phyloP scores from a whole-genome alignment of 202 grass and related monocot genomes.

The Panicum hallii region DNA sequence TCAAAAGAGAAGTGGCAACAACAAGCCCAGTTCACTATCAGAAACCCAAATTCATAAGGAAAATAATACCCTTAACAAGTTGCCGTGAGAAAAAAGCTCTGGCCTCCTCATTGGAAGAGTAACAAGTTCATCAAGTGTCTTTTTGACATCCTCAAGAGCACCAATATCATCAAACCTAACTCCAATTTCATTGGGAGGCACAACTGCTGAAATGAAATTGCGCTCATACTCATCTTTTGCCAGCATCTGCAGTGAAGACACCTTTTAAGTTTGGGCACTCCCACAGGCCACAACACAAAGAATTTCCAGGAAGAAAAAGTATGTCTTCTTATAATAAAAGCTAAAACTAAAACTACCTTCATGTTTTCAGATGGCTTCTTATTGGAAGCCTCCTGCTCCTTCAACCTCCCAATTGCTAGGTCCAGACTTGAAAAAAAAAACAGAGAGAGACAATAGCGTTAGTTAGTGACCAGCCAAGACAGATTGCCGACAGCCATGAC shows the following conservation, averaged over 20 bases:
- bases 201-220: constrained; percentile 92
- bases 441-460: constrained; percentile 15
- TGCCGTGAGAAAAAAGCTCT: constrained; percentile 90
- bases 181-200: constrained; percentile 88
- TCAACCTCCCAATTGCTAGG: constrained; percentile 77
- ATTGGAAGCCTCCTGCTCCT: constrained; percentile 61
- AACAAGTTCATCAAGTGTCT: constrained; percentile 92
- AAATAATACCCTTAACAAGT: constrained; percentile 84
- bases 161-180: constrained; percentile 96
- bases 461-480: constrained; percentile 31
- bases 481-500: constrained; percentile 33
- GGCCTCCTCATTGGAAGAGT: constrained; percentile 96
- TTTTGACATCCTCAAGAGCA: constrained; percentile 94
- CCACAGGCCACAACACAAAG: constrained; percentile 20
- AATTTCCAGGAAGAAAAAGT: constrained; percentile 13
- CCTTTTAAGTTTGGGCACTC: constrained; percentile 32
- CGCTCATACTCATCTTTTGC: constrained; percentile 94
- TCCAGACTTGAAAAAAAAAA: constrained; percentile 65
- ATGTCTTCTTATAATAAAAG: constrained; percentile 17
- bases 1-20: background rate
- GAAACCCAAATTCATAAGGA: constrained; percentile 28
- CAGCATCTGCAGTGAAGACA: constrained; percentile 72
- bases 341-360: constrained; percentile 57
- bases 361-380: constrained; percentile 70
- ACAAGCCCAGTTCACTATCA: background rate